These are phyloP conservation scores for Vaccinium corymbosum DNA, from an alignment of 148 eudicot species.

Conservation along the genomic window DNA sequence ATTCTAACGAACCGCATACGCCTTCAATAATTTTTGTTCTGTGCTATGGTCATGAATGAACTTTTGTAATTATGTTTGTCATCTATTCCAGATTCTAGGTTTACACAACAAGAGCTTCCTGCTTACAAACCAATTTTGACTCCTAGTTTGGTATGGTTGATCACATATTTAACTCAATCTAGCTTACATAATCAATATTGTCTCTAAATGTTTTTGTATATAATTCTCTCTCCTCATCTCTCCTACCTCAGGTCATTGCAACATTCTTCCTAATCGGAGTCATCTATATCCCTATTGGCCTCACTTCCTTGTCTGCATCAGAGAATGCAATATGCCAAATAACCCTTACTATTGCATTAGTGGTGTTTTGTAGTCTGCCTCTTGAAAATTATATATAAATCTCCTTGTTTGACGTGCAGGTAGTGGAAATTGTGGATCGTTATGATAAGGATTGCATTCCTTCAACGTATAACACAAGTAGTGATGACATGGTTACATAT, in stretches of 20 bases:
- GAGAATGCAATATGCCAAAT: conserved; percentile 36
- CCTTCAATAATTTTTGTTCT: neutral
- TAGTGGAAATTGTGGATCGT: conserved; percentile 56
- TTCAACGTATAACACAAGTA: conserved; percentile 24
- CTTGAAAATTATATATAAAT: neutral
- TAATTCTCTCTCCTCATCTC: neutral
- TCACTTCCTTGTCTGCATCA: conserved; percentile 56
- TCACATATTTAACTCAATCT: neutral
- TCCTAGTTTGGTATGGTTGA: neutral
- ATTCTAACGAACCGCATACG: neutral
- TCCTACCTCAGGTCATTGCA: conserved; percentile 50
- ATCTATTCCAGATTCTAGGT: neutral
- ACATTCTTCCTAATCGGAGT: conserved; percentile 47
- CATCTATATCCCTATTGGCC: conserved; percentile 61
- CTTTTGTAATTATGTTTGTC: neutral
- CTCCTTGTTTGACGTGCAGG: conserved; percentile 32
- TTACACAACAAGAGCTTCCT: conserved; percentile 4
- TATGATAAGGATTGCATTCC: conserved; percentile 67
- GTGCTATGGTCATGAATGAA: neutral
- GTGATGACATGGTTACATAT: conserved; percentile 32
- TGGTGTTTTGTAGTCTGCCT: neutral
- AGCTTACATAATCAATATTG: neutral
- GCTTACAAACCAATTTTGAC: neutral
- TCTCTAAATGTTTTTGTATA: neutral
- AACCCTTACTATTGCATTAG: neutral